phyloP scores from a whole-genome alignment of 169 alveolate genomes.

The Amoebophrya sp. region DNA sequence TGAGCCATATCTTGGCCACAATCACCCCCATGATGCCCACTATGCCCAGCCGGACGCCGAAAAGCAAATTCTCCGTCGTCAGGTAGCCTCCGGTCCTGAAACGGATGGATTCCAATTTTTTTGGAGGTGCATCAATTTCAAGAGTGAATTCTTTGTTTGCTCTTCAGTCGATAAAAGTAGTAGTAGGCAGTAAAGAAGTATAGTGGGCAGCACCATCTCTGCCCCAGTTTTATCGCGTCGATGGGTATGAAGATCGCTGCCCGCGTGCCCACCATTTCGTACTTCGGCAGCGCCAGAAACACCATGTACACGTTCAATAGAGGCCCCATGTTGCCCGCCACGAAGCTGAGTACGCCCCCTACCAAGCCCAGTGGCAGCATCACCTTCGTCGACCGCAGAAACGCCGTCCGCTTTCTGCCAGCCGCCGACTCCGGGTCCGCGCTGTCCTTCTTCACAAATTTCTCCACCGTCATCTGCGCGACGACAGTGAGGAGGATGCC shows the following conservation, averaged over 20 bases:
- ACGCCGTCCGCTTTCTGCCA: background rate
- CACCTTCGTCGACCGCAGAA: background rate
- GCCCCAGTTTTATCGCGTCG: background rate
- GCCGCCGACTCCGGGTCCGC: too few relatives aligned
- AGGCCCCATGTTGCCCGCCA: background rate
- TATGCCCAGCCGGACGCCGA: background rate
- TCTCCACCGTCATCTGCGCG: background rate
- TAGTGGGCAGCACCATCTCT: too few relatives aligned
- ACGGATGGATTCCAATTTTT: background rate
- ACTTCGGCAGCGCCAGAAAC: background rate
- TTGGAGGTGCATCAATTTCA: too few relatives aligned
- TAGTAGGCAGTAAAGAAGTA: too few relatives aligned
- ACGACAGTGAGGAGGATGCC: background rate
- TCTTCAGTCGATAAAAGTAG: too few relatives aligned
- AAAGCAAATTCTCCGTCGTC: background rate
- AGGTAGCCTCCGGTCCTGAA: background rate
- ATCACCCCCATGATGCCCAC: background rate
- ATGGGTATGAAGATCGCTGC: background rate
- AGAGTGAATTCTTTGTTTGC: too few relatives aligned
- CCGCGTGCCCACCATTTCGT: background rate
- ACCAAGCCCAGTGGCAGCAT: background rate
- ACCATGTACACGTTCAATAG: background rate
- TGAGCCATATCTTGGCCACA: background rate
- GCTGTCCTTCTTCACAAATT: background rate
- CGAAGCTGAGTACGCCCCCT: background rate